Conservation (phyloP, 306 rosid genomes). For the Cucurbita argyrosperma region DNA sequence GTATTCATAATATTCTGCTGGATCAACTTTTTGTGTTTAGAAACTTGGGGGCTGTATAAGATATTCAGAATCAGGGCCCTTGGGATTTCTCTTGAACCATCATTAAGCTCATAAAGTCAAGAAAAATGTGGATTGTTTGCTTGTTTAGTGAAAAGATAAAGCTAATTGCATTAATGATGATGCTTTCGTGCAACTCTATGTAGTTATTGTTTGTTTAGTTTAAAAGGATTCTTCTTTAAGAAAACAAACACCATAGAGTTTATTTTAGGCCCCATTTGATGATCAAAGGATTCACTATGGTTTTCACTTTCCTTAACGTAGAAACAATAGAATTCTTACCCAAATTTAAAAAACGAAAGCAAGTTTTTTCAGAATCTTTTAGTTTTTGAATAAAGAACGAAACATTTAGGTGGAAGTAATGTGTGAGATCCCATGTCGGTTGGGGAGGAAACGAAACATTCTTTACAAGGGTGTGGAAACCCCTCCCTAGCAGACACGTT, state of each 20-base stretch:
- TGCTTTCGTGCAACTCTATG: conserved; percentile 1
- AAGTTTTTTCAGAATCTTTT: too few relatives aligned
- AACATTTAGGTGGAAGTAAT: too few relatives aligned
- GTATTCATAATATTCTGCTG: conserved; percentile 29
- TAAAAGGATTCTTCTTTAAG: neutral
- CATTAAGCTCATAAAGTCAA: conserved; percentile 14
- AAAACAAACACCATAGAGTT: neutral
- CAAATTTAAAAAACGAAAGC: too few relatives aligned
- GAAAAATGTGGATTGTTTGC: conserved; percentile 14
- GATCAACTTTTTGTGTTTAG: neutral
- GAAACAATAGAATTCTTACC: too few relatives aligned
- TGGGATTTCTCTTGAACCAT: conserved; percentile 18
- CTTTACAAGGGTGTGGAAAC: too few relatives aligned
- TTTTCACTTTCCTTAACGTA: too few relatives aligned
- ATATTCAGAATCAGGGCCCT: conserved; percentile 12
- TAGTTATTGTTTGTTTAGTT: conserved; percentile 10
- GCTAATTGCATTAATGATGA: conserved; percentile 1
- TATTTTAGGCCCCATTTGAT: neutral
- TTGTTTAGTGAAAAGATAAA: neutral
- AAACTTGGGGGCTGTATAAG: conserved; percentile 17
- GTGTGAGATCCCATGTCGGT: too few relatives aligned
- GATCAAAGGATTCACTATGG: too few relatives aligned
- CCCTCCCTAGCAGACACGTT: too few relatives aligned
- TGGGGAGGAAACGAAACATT: too few relatives aligned
- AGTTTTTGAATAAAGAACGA: too few relatives aligned